A percentile compares a stretch with the other conserved stretches of the same genome.
Conservation (phyloP, 805 yeast species). For the Monosporozyma yasuniensis region DNA sequence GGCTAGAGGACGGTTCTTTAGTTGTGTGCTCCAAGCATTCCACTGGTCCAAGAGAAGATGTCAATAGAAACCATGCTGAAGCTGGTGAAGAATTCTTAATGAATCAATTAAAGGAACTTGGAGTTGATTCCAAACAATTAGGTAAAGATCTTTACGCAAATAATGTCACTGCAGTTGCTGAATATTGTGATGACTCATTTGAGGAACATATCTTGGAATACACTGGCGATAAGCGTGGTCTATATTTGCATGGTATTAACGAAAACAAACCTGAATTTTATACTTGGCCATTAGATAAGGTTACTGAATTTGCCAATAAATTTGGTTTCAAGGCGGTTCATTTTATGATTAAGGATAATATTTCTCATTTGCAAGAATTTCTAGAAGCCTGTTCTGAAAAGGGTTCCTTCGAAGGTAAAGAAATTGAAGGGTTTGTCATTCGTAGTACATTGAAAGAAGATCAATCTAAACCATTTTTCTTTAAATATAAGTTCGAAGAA, state of each 20-base stretch:
- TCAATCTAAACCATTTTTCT: constrained; percentile 49
- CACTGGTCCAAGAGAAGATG: constrained; percentile 56
- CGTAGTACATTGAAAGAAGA: constrained; percentile 40
- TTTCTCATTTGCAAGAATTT: constrained; percentile 39
- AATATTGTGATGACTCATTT: constrained; percentile 82
- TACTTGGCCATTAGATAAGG: constrained; percentile 56
- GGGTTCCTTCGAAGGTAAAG: constrained; percentile 63
- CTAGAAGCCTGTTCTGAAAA: constrained; percentile 49
- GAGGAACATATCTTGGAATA: constrained; percentile 91
- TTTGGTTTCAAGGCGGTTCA: constrained; percentile 69
- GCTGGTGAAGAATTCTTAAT: constrained; percentile 57
- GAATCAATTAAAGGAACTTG: constrained; percentile 39
- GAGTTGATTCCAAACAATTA: constrained; percentile 39
- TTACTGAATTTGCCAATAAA: constrained; percentile 46
- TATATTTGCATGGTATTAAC: constrained; percentile 87
- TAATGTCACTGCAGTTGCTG: constrained; percentile 80
- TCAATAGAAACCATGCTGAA: constrained; percentile 58
- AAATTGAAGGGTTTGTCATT: constrained; percentile 89
- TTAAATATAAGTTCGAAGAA: constrained; percentile 90
- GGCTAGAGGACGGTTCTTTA: constrained; percentile 62
- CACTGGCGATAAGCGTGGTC: constrained; percentile 55
- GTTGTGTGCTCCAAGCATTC: constrained; percentile 89
- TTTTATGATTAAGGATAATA: constrained; percentile 33
- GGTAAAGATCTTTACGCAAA: constrained; percentile 44
- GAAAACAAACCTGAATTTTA: constrained; percentile 51